Conservation (phyloP, 1,139 yeast genomes). For the Hanseniaspora sp. region DNA sequence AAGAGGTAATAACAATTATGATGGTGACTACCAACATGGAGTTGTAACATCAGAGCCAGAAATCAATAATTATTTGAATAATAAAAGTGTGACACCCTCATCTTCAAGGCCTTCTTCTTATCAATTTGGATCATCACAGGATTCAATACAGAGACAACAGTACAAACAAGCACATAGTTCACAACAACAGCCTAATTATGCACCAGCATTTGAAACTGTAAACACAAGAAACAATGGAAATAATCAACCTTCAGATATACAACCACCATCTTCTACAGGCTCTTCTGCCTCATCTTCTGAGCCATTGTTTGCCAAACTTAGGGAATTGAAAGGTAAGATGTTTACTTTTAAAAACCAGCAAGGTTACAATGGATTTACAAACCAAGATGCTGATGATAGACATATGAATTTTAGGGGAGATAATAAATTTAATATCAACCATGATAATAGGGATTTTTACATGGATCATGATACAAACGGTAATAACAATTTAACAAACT, state of each 20-base stretch:
- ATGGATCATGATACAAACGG: background rate
- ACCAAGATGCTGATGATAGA: conserved; percentile 16
- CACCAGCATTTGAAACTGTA: background rate
- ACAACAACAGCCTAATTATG: background rate
- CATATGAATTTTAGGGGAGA: conserved; percentile 8
- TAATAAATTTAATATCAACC: conserved; percentile 17
- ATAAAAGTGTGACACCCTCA: conserved; percentile 4
- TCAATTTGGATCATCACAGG: background rate
- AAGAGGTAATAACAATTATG: background rate
- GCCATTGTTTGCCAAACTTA: conserved; percentile 29
- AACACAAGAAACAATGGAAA: background rate
- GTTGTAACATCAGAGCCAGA: conserved; percentile 24
- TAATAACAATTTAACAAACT: background rate
- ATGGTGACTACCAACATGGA: conserved; percentile 24
- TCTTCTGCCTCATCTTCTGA: conserved; percentile 19
- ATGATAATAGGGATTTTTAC: conserved; percentile 11
- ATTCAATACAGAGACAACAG: background rate
- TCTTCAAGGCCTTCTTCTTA: background rate
- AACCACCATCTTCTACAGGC: conserved; percentile 16
- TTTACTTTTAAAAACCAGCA: conserved; percentile 27
- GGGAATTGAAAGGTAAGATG: conserved; percentile 28
- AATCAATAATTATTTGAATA: conserved; percentile 19
- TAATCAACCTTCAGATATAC: conserved; percentile 1
- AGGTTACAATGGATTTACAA: conserved; percentile 13
- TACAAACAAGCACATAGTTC: background rate